A percentile compares a stretch with the other conserved stretches of the same genome.
These are phyloP conservation scores for Gossypium aridum DNA, from an alignment of 441 rosid species.

Conservation along the genomic window DNA sequence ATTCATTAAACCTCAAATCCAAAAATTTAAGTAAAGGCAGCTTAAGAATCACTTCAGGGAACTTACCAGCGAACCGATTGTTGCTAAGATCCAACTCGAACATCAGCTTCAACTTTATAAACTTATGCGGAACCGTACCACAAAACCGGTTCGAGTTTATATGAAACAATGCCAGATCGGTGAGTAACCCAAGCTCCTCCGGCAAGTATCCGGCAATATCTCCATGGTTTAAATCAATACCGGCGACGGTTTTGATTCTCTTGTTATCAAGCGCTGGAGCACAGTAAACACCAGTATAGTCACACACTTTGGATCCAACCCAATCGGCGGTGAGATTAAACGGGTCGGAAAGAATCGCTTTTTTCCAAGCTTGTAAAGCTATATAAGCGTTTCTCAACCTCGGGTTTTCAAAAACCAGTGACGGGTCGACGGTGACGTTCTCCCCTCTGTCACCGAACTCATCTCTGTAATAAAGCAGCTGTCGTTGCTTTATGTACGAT, in stretches of 20 bases:
- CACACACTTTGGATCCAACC: slow-evolving; percentile 77
- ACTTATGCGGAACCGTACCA: slow-evolving; percentile 69
- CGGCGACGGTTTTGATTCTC: slow-evolving; percentile 70
- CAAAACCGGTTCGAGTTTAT: slow-evolving; percentile 84
- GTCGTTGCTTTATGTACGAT: slow-evolving; percentile 59
- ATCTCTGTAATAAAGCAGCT: slow-evolving; percentile 84
- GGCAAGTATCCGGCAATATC: slow-evolving; percentile 91
- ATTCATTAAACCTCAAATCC: slow-evolving; percentile 91
- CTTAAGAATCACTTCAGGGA: slow-evolving; percentile 56
- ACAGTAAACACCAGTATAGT: slow-evolving; percentile 60
- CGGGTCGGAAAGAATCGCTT: slow-evolving; percentile 90
- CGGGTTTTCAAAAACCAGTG: slow-evolving; percentile 58
- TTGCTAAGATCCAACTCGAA: slow-evolving; percentile 94
- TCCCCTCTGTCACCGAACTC: slow-evolving; percentile 89
- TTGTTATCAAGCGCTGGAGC: slow-evolving; percentile 61
- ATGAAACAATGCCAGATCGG: slow-evolving; percentile 91
- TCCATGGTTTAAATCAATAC: slow-evolving; percentile 89
- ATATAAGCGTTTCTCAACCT: slow-evolving; percentile 68
- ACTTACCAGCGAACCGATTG: slow-evolving; percentile 83
- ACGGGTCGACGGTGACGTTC: slow-evolving; percentile 62
- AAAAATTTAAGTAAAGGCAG: slow-evolving; percentile 67
- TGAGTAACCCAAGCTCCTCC: slow-evolving; percentile 75
- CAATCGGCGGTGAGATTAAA: slow-evolving; percentile 53
- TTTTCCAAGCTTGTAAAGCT: slow-evolving; percentile 91
- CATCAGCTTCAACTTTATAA: slow-evolving; percentile 43